phyloP scores from a whole-genome alignment of 2,329 filamentous ascomycete genomes.

The Colletotrichum sansevieriae region DNA sequence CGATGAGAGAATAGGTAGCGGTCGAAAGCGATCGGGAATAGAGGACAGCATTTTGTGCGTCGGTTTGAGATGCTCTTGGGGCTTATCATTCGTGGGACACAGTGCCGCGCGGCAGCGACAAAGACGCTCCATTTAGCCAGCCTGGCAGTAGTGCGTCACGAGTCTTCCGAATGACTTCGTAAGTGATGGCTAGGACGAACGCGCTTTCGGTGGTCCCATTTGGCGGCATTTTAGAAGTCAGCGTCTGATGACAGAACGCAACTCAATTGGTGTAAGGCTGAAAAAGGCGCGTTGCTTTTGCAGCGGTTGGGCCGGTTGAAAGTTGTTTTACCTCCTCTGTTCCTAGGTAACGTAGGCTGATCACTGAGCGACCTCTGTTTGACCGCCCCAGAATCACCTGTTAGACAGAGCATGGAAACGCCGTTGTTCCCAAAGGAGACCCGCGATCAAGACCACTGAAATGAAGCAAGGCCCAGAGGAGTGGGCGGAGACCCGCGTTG shows the following conservation, averaged over 20 bases:
- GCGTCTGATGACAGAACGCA: not conserved
- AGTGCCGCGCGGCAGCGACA: conserved; percentile 15
- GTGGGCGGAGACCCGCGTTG: conserved; percentile 1
- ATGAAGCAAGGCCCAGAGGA: conserved; percentile 22
- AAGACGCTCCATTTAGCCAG: not conserved
- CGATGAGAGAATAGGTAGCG: conserved; percentile 12
- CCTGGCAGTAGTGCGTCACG: too few species aligned
- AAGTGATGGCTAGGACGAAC: not conserved
- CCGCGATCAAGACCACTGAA: conserved; percentile 18
- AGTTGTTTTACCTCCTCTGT: not conserved
- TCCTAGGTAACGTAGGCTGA: not conserved
- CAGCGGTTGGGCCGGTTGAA: not conserved
- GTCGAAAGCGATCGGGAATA: conserved; percentile 19
- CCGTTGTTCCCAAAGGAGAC: conserved; percentile 23
- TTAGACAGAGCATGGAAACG: conserved; percentile 14
- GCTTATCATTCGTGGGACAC: not conserved
- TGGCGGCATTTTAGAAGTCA: not conserved
- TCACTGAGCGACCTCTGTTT: not conserved
- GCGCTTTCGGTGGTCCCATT: not conserved
- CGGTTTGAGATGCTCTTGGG: not conserved
- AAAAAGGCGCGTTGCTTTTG: conserved; percentile 1
- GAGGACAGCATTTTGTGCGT: not conserved
- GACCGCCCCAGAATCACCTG: conserved; percentile 29
- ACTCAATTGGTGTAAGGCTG: conserved; percentile 24
- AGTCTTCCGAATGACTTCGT: too few species aligned